Conservation (phyloP, 116 monocot species). For the Zostera marina region DNA sequence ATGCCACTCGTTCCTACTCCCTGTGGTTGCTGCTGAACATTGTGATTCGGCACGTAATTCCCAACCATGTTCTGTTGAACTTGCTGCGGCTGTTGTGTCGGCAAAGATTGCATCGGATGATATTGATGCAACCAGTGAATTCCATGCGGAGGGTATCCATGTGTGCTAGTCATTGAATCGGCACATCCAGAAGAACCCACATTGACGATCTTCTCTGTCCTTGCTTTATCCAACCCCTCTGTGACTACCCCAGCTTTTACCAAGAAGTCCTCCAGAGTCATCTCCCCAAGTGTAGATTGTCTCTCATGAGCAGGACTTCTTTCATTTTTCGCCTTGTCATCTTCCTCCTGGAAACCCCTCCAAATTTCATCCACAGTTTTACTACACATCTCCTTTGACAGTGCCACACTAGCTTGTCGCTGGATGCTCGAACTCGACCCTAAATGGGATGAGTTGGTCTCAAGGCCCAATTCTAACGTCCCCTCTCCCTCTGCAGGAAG, state of each 20-base stretch:
- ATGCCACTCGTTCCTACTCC: constrained; percentile 14
- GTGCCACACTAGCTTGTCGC: constrained; percentile 11
- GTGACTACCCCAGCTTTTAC: constrained; percentile 29
- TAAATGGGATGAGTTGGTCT: not conserved
- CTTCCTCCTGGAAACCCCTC: constrained; percentile 26
- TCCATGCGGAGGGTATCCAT: constrained; percentile 19
- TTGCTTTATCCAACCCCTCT: constrained; percentile 13
- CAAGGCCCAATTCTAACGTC: constrained; percentile 8
- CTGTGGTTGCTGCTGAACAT: constrained; percentile 12
- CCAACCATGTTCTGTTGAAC: constrained; percentile 23
- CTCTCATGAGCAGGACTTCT: constrained; percentile 10
- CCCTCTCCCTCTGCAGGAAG: constrained; percentile 28
- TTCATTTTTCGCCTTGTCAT: constrained; percentile 5
- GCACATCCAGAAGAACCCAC: constrained; percentile 8
- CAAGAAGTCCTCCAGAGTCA: constrained; percentile 52
- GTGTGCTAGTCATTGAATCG: constrained; percentile 5
- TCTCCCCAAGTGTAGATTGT: constrained; percentile 35
- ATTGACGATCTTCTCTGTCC: constrained; percentile 6
- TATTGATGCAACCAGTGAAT: constrained; percentile 36
- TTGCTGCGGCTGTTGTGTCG: constrained; percentile 19
- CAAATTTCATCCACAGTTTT: constrained; percentile 55
- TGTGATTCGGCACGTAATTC: constrained; percentile 15
- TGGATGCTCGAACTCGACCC: constrained; percentile 12
- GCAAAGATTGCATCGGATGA: constrained; percentile 20
- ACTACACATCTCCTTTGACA: constrained; percentile 20